Conservation (phyloP, 371 early-diverging fungal genomes). For the Circinella minor region DNA sequence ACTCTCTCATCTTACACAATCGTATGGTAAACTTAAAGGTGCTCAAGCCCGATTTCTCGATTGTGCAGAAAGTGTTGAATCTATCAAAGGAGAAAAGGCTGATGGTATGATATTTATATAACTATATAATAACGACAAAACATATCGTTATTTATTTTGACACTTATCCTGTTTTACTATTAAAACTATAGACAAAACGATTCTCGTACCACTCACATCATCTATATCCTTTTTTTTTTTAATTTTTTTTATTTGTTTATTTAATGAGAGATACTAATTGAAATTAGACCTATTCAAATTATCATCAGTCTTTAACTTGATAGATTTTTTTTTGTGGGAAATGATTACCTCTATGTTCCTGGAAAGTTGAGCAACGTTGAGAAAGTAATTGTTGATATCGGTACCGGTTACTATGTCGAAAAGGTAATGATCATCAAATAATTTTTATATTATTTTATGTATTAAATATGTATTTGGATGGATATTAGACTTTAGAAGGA, state of each 20-base stretch:
- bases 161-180: too few species aligned
- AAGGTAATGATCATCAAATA: conserved; percentile 63
- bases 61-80: conserved; percentile 70
- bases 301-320: conserved; percentile 11
- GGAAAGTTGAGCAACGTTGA: conserved; percentile 82
- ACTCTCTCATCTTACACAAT: conserved; percentile 80
- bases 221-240: conserved; percentile 52
- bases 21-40: conserved; percentile 84
- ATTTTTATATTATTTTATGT: neutral
- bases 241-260: too few species aligned
- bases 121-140: too few species aligned
- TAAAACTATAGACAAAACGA: conserved; percentile 58
- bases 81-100: conserved; percentile 42
- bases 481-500: conserved; percentile 64
- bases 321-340: neutral
- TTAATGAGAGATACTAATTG: neutral
- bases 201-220: conserved; percentile 80
- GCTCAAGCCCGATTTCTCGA: conserved; percentile 88
- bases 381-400: conserved; percentile 93
- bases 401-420: conserved; percentile 95
- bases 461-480: neutral
- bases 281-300: neutral
- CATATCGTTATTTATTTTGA: too few species aligned
- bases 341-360: conserved; percentile 84
- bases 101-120: conserved; percentile 32